Conservation (phyloP, 2,329 filamentous ascomycete genomes). For the Lasiodiplodia sp. region DNA sequence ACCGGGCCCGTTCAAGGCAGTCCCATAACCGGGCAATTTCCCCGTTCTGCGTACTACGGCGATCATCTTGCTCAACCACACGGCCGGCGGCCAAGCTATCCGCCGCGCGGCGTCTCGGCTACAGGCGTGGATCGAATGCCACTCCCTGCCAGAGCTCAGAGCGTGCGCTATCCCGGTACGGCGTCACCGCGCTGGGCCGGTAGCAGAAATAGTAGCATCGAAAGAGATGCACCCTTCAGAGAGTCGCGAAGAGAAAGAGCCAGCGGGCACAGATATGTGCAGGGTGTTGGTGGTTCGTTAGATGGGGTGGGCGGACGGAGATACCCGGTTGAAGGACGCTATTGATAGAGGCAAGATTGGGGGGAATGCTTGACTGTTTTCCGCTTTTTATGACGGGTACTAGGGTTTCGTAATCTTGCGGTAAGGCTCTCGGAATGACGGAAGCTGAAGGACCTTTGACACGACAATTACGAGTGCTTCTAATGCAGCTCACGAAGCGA, state of each 20-base stretch:
- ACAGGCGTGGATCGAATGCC: not conserved
- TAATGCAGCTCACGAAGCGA: not conserved
- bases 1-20: conserved; percentile 31
- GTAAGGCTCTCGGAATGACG: not conserved
- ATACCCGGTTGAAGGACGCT: conserved; percentile 31
- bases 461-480: not conserved
- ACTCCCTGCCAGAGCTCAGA: conserved; percentile 18
- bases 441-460: not conserved
- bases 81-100: conserved; percentile 23
- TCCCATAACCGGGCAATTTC: not conserved
- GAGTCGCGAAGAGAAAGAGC: conserved; percentile 10
- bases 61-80: not conserved
- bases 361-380: not conserved
- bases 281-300: conserved; percentile 10
- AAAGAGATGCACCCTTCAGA: conserved; percentile 7
- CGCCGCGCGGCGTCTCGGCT: conserved; percentile 10
- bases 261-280: conserved; percentile 16
- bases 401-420: not conserved
- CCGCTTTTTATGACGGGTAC: not conserved
- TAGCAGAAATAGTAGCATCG: conserved; percentile 22
- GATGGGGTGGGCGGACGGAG: conserved; percentile 32
- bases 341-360: not conserved
- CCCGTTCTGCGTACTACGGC: conserved; percentile 17
- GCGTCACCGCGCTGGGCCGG: conserved; percentile 14
- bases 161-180: conserved; percentile 21